Evolutionary conservation across 2,329 filamentous ascomycete genomes (phyloP).

Genomic region (Fusarium irregulare): DNA sequence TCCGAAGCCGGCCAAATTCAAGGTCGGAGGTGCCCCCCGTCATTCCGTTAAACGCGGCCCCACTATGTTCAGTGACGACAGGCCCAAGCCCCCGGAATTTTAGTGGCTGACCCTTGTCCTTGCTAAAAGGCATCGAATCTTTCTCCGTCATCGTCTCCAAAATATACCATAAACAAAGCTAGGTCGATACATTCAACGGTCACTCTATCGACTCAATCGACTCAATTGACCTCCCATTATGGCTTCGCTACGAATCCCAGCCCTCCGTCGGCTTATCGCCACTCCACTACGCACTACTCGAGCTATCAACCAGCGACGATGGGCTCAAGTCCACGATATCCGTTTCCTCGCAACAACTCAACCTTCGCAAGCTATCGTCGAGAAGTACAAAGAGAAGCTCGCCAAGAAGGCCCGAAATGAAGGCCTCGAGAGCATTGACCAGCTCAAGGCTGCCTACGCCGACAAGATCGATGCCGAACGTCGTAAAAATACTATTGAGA

Average conservation of each 20-base stretch:
- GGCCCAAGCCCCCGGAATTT: constrained; percentile 16
- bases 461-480: constrained; percentile 82
- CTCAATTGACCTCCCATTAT: constrained; percentile 50
- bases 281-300: constrained; percentile 49
- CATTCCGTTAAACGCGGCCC: constrained; percentile 23
- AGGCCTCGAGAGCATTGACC: constrained; percentile 75
- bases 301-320: constrained; percentile 74
- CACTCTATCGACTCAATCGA: constrained; percentile 13
- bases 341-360: constrained; percentile 87
- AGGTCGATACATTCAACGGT: constrained; percentile 11
- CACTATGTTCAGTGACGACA: constrained; percentile 43
- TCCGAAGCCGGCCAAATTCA: constrained; percentile 44
- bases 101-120: constrained; percentile 27
- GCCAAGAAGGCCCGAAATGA: constrained; percentile 81
- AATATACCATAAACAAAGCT: constrained; percentile 5
- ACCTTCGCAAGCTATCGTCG: constrained; percentile 73
- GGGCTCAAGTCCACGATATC: constrained; percentile 92
- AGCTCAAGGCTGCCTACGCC: constrained; percentile 84
- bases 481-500: constrained; percentile 71
- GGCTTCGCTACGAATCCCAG: constrained; percentile 61
- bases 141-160: constrained; percentile 14
- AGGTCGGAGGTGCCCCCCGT: constrained; percentile 19
- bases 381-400: constrained; percentile 90
- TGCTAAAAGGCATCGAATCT: constrained; percentile 14
- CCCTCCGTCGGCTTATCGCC: constrained; percentile 60